Evolutionary conservation across 2,329 filamentous ascomycete species (phyloP).

Genomic region (Achaetomium macrosporum): DNA sequence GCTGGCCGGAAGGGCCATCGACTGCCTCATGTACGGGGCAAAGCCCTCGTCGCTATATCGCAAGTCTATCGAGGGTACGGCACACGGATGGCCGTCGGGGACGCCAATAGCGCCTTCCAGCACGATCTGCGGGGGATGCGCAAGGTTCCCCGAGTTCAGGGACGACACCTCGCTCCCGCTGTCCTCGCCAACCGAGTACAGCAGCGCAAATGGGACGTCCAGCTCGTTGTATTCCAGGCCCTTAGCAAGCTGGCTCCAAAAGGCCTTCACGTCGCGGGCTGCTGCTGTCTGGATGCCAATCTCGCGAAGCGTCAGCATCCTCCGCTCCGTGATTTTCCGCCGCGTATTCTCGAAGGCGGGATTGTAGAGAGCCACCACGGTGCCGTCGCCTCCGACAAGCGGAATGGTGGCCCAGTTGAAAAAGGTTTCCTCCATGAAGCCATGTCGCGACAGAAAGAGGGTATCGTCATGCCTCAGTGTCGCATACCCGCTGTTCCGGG

Average conservation of each 20-base stretch:
- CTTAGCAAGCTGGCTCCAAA: conserved; percentile 65
- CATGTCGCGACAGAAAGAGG: conserved; percentile 63
- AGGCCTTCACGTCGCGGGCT: conserved; percentile 65
- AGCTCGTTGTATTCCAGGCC: conserved; percentile 68
- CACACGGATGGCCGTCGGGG: conserved; percentile 55
- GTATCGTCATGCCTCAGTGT: conserved; percentile 81
- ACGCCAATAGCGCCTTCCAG: conserved; percentile 69
- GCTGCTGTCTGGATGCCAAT: conserved; percentile 68
- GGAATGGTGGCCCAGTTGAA: conserved; percentile 81
- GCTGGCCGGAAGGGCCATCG: conserved; percentile 58
- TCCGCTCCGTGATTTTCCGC: conserved; percentile 69
- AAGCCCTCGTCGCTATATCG: conserved; percentile 66
- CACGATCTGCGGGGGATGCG: conserved; percentile 57
- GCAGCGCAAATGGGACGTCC: conserved; percentile 69
- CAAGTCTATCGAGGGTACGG: conserved; percentile 60
- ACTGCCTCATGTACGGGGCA: conserved; percentile 67
- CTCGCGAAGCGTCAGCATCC: conserved; percentile 73
- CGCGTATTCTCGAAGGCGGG: conserved; percentile 77
- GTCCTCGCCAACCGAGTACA: conserved; percentile 71
- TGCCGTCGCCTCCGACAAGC: conserved; percentile 66
- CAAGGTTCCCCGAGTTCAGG: conserved; percentile 60
- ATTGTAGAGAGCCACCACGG: conserved; percentile 71
- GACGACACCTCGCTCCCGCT: conserved; percentile 66
- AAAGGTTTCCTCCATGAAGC: conserved; percentile 71
- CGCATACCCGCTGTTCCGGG: conserved; percentile 64